Evolutionary conservation across 495 filamentous ascomycete species (phyloP).

Genomic region (Aspergillus cavernicola): DNA sequence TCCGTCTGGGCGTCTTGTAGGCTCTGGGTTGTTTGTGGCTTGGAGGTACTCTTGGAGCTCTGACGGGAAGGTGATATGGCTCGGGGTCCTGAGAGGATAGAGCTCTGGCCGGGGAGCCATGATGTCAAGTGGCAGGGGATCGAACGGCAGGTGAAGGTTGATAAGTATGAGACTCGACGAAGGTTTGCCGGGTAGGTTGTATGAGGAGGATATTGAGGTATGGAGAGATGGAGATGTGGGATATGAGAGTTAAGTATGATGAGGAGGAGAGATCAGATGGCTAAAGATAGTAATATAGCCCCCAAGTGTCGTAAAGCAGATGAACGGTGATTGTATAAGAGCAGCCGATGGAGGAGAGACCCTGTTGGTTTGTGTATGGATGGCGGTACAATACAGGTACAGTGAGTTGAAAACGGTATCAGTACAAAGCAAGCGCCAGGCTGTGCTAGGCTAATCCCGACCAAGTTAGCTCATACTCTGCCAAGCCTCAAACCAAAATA

Average conservation of each 20-base stretch:
- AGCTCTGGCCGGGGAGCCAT: constrained; percentile 19
- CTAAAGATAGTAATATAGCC: constrained; percentile 4
- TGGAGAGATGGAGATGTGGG: neutral
- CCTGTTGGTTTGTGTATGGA: neutral
- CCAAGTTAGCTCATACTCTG: neutral
- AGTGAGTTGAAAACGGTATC: constrained; percentile 1
- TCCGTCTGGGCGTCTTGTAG: neutral
- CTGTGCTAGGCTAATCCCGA: neutral
- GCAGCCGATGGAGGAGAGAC: neutral
- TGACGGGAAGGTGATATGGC: constrained; percentile 15
- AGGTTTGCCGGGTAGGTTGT: neutral
- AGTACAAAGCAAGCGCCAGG: neutral
- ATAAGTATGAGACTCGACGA: neutral
- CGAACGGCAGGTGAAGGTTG: neutral
- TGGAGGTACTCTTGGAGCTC: constrained; percentile 12
- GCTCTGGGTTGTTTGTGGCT: neutral
- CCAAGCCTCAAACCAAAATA: constrained; percentile 2
- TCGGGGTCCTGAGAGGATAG: constrained; percentile 15
- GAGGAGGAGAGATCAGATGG: neutral
- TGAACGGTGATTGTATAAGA: constrained; percentile 3
- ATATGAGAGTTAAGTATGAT: neutral
- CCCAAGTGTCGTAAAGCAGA: neutral
- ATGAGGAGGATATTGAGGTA: neutral
- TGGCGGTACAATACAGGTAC: neutral
- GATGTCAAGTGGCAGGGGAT: neutral